Evolutionary conservation across 2,329 filamentous ascomycete species (phyloP), one percentile per base, ranked within the genome.

Genomic region (Clarireedia paspali): DNA sequence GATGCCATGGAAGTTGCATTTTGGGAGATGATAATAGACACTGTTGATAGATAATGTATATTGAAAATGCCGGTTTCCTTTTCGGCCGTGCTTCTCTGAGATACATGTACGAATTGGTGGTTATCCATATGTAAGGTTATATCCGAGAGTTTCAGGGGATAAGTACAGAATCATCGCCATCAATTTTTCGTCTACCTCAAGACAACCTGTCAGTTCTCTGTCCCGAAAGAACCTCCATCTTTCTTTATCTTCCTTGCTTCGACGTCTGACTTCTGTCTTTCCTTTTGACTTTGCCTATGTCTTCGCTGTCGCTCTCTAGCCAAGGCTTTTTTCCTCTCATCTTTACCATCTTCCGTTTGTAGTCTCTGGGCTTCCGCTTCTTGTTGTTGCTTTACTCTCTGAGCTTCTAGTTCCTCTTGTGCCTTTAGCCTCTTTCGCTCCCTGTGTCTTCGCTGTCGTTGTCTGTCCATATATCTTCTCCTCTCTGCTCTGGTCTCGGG

Each of bases 401-500:
- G 50, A 10, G 27, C 27, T 9, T 30, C 27, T 3, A 30, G 27
- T 30, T 7, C 27, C 27, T 30, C 6, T 40, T 40, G 38, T 40
- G 14, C 15, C 6, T 36, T 53, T 2, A 39, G 27, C 51, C 48
- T 53, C 34, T 53, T 53, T 15, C 44, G 44, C 39, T 53, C 42
- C 47, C 51, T 27, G 14, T 45, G 47, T 34, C 44, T 48, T 23
- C 51, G 44, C 39, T 53, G 51, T 48, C 51, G 36, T 17, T 53
- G 42, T 49, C 51, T 10, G 14, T 53, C 44, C 51, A 53, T 53
- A 15, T 47, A 47, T n/a, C 47, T 53, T 30, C 44, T 53, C 4
- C 51, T 24, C 17, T 30, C 51, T 15, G 38, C 30, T 49, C 34
- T 48, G 20, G 51, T 45, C 14, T 47, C 23, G 4, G 20, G 42